These are phyloP conservation scores for Coemansia furcata DNA, from an alignment of 192 early-diverging fungal species.

Conservation along the genomic window DNA sequence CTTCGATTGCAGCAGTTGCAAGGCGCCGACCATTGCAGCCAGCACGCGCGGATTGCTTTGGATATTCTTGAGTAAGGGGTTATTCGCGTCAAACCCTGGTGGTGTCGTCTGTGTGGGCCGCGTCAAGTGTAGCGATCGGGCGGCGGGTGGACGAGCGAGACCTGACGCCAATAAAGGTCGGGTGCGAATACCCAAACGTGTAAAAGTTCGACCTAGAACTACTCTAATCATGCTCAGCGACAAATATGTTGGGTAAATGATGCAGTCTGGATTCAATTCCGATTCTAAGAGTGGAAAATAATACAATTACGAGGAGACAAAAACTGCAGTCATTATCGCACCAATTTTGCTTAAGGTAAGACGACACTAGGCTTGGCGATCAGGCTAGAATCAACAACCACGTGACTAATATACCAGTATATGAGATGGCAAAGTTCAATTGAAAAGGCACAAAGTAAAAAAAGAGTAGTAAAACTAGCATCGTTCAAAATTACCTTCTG, in stretches of 20 bases:
- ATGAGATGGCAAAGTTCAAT: not conserved
- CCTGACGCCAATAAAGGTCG: not conserved
- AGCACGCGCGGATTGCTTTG: slow-evolving; percentile 24
- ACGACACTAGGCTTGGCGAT: not conserved
- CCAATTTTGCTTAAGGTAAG: not conserved
- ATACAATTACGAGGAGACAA: no score
- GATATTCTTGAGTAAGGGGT: slow-evolving; percentile 18
- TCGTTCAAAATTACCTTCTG: slow-evolving; percentile 24
- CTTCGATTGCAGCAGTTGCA: slow-evolving; percentile 25
- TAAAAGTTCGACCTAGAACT: not conserved
- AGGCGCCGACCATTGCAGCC: slow-evolving; percentile 12
- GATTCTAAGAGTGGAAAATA: not conserved
- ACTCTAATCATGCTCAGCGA: slow-evolving; percentile 1
- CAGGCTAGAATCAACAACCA: not conserved
- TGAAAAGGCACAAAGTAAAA: not conserved
- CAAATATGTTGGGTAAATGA: not conserved
- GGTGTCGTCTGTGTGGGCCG: not conserved
- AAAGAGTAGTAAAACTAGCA: slow-evolving; percentile 1
- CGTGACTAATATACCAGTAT: no score
- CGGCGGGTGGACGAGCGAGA: not conserved
- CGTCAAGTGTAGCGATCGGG: slow-evolving; percentile 12
- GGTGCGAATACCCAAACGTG: not conserved
- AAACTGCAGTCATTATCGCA: not conserved
- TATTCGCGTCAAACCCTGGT: slow-evolving; percentile 11
- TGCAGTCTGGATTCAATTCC: not conserved